Base-by-base conservation (phyloP, 1,284 basidiomycete species). In the Testicularia cyperi region DNA sequence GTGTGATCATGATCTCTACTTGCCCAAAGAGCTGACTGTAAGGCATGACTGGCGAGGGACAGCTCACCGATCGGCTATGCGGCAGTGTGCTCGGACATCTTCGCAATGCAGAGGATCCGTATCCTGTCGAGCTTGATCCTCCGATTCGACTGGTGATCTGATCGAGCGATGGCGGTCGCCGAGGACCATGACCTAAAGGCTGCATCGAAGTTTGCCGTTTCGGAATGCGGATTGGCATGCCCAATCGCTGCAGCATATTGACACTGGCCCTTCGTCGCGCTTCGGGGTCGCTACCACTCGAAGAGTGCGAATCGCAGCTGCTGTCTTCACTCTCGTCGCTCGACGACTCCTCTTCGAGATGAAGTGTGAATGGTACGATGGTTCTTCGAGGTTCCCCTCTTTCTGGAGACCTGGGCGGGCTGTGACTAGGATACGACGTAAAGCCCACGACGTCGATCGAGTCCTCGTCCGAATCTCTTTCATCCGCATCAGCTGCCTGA, bases 1-100 rank as follows among this genome's bases (percentile, higher is more conserved):
- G 57, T 10, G 57, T 61, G 8, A 61, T 44, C 35, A 49, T 51
- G 15, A 61, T 52, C 19, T 61, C 39, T 2, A 55, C 52, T 20
- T 47, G 30, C 3, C 52, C 46, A 21, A 55, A 55, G 21, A 29
- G 35, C 10, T 16, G 33, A 8, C 38, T 13, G 24, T 38, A 44
- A 2, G 42, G 23, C 1, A 44, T 37, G 2, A 44, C 30, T 5
- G 52, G 52, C 2, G 46, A 42, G 5, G 57, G 57, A 28, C 57
- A 61, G 45, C 51, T 54, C n/a, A 61, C 47, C 1, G 45, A 33
- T 10, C 51, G 41, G 13, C 22, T 20, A 15, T 31, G 30, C 8
- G 8, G 30, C 30, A 31, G 8, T 15, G 14, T 9, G 30, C 30
- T 15, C 30, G 8, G 30, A 8, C 30, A 15, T 9, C 13, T 8